Conservation (phyloP, 2,329 filamentous ascomycete genomes). For the Phyllosticta capitalensis region DNA sequence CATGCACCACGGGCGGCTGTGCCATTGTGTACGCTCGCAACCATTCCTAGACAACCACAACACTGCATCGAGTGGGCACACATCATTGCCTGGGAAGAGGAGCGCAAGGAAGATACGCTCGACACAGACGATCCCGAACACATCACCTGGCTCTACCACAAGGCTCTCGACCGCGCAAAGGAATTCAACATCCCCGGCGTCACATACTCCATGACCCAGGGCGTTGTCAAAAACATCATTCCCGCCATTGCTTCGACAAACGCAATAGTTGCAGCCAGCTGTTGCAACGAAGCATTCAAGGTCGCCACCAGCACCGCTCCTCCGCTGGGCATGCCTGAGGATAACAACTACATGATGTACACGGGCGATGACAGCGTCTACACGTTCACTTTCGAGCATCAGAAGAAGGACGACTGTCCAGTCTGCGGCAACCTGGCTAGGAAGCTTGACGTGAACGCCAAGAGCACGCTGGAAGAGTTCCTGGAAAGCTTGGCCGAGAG, state of each 20-base stretch:
- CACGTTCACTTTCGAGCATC: conserved; percentile 92
- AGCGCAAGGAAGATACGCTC: conserved; percentile 61
- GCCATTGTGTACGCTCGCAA: conserved; percentile 90
- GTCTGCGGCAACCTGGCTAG: conserved; percentile 82
- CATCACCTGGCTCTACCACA: conserved; percentile 91
- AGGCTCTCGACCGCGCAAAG: conserved; percentile 67
- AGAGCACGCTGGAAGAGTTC: conserved; percentile 69
- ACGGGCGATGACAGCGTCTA: conserved; percentile 93
- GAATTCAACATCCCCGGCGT: conserved; percentile 90
- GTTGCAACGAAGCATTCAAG: conserved; percentile 96
- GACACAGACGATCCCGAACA: conserved; percentile 96
- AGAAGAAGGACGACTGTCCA: conserved; percentile 89
- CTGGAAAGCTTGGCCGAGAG: conserved; percentile 73
- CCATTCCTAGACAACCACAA: conserved; percentile 91
- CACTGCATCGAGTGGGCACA: conserved; percentile 99
- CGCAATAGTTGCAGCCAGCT: conserved; percentile 88
- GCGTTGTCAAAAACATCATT: conserved; percentile 98
- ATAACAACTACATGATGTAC: conserved; percentile 95
- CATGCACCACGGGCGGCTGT: conserved; percentile 96
- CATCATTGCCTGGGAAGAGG: conserved; percentile 87
- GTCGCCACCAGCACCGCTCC: conserved; percentile 77
- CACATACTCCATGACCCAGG: conserved; percentile 91
- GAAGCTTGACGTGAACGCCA: conserved; percentile 60
- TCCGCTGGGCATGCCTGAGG: conserved; percentile 60
- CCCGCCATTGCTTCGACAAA: conserved; percentile 97